Conservation (phyloP, 371 early-diverging fungal species). For the Apophysomyces variabilis region DNA sequence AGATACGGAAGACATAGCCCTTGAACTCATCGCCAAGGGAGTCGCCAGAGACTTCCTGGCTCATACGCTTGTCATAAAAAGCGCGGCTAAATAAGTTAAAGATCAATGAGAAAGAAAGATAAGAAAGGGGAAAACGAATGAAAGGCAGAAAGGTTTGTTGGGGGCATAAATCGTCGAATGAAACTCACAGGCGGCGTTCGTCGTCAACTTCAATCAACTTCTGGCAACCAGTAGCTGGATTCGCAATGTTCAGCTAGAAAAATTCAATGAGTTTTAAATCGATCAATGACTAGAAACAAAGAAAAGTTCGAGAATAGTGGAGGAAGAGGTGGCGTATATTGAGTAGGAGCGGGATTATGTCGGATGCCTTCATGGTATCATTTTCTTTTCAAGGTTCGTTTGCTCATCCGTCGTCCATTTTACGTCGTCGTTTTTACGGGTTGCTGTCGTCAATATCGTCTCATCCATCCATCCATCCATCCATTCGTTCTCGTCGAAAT, state of each 20-base stretch:
- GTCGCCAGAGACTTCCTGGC: constrained; percentile 97
- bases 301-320: constrained; percentile 15
- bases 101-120: not conserved
- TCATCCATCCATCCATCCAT: constrained; percentile 10
- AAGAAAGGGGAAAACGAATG: not conserved
- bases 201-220: constrained; percentile 98
- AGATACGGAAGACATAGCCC: constrained; percentile 99
- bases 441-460: not conserved
- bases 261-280: not conserved
- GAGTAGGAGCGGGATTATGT: no score
- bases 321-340: not conserved
- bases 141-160: no score
- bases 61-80: constrained; percentile 98
- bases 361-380: not conserved
- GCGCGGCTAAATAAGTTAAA: constrained; percentile 69
- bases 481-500: not conserved
- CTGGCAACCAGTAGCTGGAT: constrained; percentile 99
- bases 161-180: no score
- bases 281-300: constrained; percentile 50
- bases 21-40: constrained; percentile 98
- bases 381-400: not conserved
- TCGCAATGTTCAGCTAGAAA: constrained; percentile 95
- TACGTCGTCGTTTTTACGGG: not conserved
- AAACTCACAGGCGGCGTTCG: constrained; percentile 91
- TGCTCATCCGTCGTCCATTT: not conserved